These are phyloP conservation scores for Geum urbanum DNA, from an alignment of 306 rosid genomes.

Conservation along the genomic window DNA sequence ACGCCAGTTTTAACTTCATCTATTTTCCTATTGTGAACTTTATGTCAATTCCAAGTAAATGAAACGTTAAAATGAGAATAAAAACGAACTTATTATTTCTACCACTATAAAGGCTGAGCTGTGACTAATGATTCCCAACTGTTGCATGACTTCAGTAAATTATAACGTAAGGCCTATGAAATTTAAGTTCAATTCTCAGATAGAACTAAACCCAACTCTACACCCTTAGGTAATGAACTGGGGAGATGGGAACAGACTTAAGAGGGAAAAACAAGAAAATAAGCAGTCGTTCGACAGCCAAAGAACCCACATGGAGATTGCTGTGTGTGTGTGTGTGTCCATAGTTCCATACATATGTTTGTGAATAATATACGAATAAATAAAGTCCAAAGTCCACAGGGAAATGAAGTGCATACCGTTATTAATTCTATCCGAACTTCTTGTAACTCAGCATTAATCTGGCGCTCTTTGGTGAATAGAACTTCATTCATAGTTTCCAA, in stretches of 20 bases:
- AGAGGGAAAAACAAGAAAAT: not conserved
- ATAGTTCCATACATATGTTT: not conserved
- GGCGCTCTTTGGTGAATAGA: conserved; percentile 77
- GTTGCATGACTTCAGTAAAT: not conserved
- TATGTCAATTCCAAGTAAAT: not conserved
- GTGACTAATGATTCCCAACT: not conserved
- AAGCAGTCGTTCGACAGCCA: not conserved
- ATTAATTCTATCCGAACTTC: conserved; percentile 79
- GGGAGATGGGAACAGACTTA: not conserved
- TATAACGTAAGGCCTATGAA: not conserved
- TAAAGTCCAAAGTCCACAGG: not conserved
- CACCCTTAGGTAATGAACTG: no score
- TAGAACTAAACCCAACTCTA: not conserved
- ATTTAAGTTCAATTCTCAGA: not conserved
- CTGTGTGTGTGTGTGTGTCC: not conserved
- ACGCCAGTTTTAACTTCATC: not conserved
- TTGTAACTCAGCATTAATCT: conserved; percentile 85
- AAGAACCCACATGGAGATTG: not conserved
- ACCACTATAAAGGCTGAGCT: not conserved
- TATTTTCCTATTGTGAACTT: not conserved
- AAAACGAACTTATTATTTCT: not conserved
- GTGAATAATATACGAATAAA: not conserved
- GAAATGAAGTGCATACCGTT: conserved; percentile 34
- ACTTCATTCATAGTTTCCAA: conserved; percentile 50
- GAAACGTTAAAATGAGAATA: not conserved